These are phyloP conservation scores for Cutaneotrichosporon dermatis DNA, from an alignment of 1,284 basidiomycete species.

Conservation along the genomic window DNA sequence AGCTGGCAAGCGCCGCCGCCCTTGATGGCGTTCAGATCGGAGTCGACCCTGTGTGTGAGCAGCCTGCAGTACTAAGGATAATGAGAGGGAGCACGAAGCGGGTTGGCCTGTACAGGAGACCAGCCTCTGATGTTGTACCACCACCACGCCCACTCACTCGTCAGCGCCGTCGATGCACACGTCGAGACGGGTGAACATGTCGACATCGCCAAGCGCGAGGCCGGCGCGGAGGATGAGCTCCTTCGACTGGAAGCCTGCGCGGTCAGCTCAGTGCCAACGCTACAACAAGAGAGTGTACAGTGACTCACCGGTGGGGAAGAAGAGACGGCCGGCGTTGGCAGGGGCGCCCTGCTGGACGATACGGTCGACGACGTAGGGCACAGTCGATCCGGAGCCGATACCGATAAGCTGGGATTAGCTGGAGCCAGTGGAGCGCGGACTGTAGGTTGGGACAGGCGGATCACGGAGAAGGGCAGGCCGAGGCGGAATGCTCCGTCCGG, in stretches of 20 bases:
- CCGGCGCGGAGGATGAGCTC: slow-evolving; percentile 79
- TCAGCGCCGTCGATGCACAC: slow-evolving; percentile 97
- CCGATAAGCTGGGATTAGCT: slow-evolving; percentile 65
- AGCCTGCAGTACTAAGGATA: no score
- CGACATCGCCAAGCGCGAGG: slow-evolving; percentile 83
- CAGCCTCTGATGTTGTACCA: no score
- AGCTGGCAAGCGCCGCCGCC: slow-evolving; percentile 96
- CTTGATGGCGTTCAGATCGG: slow-evolving; percentile 88
- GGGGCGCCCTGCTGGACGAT: slow-evolving; percentile 78
- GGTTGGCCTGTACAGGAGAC: no score
- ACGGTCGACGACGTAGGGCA: slow-evolving; percentile 94
- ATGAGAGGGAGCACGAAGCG: no score
- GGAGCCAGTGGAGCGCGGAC: not conserved
- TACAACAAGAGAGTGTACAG: no score
- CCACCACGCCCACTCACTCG: slow-evolving; percentile 67
- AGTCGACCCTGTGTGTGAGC: slow-evolving; percentile 66
- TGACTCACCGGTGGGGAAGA: slow-evolving; percentile 77
- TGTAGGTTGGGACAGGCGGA: not conserved
- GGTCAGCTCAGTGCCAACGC: not conserved
- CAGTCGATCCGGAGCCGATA: slow-evolving; percentile 91
- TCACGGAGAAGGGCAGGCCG: no score
- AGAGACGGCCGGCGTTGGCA: slow-evolving; percentile 73
- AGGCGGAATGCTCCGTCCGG: no score
- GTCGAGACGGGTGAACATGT: slow-evolving; percentile 83
- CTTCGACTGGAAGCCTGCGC: slow-evolving; percentile 87